Conservation (phyloP, 192 early-diverging fungal species). For the Jimgerdemannia lactiflua region DNA sequence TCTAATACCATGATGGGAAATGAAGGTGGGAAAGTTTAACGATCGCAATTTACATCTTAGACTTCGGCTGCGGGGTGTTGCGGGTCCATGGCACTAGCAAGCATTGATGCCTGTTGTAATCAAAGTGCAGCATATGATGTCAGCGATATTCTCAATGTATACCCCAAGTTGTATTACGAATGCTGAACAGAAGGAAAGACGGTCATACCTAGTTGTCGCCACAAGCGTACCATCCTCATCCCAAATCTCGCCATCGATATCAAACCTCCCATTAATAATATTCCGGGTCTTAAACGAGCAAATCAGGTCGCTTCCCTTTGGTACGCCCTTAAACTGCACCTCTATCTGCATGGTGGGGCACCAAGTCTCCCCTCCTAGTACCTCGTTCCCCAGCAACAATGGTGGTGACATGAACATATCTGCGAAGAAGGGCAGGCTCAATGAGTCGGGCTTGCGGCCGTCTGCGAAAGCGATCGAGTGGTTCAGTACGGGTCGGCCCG, state of each 20-base stretch:
- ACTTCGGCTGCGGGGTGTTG: too few species aligned
- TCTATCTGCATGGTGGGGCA: conserved; percentile 33
- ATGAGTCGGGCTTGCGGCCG: conserved; percentile 15
- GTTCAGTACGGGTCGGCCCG: conserved; percentile 12
- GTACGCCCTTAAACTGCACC: conserved; percentile 21
- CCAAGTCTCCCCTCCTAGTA: conserved; percentile 16
- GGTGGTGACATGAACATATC: conserved; percentile 28
- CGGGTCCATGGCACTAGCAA: too few species aligned
- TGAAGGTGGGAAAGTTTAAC: too few species aligned
- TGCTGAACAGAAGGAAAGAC: conserved; percentile 1
- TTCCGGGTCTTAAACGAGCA: conserved; percentile 18
- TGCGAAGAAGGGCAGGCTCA: conserved; percentile 22
- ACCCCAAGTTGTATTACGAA: too few species aligned
- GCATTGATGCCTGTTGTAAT: too few species aligned
- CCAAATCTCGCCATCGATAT: conserved; percentile 28
- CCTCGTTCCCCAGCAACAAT: conserved; percentile 6
- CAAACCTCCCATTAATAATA: conserved; percentile 30
- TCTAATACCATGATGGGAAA: too few species aligned
- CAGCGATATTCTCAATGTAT: too few species aligned
- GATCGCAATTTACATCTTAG: too few species aligned
- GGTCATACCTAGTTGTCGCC: conserved; percentile 28
- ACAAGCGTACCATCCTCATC: conserved; percentile 22
- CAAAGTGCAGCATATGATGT: too few species aligned
- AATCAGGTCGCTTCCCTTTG: conserved; percentile 17
- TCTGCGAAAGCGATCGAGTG: conserved; percentile 16